Percentiles rank a stretch among this genome's conserved stretches.
These are phyloP conservation scores for Fusarium drepaniforme DNA, from an alignment of 2,329 filamentous ascomycete genomes.

Conservation along the genomic window DNA sequence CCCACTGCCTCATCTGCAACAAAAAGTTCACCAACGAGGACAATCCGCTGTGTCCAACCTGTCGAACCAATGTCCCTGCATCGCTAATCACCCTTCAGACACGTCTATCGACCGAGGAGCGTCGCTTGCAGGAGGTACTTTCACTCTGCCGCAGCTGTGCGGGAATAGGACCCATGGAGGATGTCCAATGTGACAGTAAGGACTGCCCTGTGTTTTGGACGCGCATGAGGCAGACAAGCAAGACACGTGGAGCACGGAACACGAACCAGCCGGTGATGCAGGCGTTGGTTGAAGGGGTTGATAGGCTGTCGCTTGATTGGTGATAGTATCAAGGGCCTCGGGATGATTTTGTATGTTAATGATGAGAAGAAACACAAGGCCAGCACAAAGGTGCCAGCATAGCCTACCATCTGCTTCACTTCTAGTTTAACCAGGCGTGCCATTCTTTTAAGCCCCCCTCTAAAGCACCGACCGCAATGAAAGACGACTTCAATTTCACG, in stretches of 20 bases:
- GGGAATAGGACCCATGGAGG: slow-evolving; percentile 77
- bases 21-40: slow-evolving; percentile 45
- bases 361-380: too few relatives aligned
- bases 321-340: slow-evolving; percentile 28
- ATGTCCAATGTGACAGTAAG: slow-evolving; percentile 88
- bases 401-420: not conserved
- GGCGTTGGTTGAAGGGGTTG: slow-evolving; percentile 45
- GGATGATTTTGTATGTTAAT: not conserved
- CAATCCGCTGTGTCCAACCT: slow-evolving; percentile 67
- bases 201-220: slow-evolving; percentile 96
- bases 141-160: slow-evolving; percentile 85
- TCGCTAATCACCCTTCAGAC: slow-evolving; percentile 75
- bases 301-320: slow-evolving; percentile 50
- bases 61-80: slow-evolving; percentile 64
- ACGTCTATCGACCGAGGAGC: slow-evolving; percentile 73
- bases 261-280: slow-evolving; percentile 49
- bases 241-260: slow-evolving; percentile 55
- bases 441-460: not conserved
- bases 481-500: not conserved
- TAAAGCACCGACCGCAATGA: not conserved
- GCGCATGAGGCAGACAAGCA: slow-evolving; percentile 71
- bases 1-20: slow-evolving; percentile 81
- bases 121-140: slow-evolving; percentile 72
- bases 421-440: not conserved
- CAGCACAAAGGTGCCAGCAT: not conserved